Evolutionary conservation across 1,139 yeast species (phyloP).

Genomic region (Candida neerlandica): DNA sequence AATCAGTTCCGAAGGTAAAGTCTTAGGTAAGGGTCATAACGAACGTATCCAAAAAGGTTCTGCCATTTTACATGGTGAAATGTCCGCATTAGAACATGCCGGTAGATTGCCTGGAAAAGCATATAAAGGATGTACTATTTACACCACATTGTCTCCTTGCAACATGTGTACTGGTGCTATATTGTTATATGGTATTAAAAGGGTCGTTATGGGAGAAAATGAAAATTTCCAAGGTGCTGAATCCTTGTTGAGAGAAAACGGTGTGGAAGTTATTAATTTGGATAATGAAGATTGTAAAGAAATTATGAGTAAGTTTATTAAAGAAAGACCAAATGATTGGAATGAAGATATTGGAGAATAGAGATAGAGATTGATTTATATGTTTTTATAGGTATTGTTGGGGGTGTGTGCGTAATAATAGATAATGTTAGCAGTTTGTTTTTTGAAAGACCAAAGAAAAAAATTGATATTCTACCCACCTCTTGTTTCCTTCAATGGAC

Average conservation of each 20-base stretch:
- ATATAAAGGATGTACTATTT: constrained; percentile 76
- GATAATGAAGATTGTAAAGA: constrained; percentile 68
- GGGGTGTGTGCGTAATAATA: neutral
- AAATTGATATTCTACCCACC: neutral
- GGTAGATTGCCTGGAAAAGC: constrained; percentile 75
- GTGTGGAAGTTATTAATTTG: constrained; percentile 74
- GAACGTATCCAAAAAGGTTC: constrained; percentile 80
- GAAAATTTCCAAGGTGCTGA: constrained; percentile 78
- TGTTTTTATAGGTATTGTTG: neutral
- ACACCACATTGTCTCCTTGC: constrained; percentile 91
- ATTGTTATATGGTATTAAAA: constrained; percentile 77
- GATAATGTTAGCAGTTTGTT: neutral
- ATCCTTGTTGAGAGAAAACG: constrained; percentile 62
- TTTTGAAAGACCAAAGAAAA: neutral
- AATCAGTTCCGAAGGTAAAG: constrained; percentile 72
- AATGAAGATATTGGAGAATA: constrained; percentile 83
- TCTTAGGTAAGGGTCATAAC: constrained; percentile 87
- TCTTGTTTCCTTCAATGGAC: neutral
- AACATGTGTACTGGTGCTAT: constrained; percentile 96
- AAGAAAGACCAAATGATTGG: constrained; percentile 82
- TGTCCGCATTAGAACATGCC: constrained; percentile 83
- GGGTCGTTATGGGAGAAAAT: constrained; percentile 90
- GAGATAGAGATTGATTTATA: neutral
- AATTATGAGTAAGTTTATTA: constrained; percentile 75
- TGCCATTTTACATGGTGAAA: constrained; percentile 89